Percentiles rank a stretch among this genome's conserved stretches.
These are phyloP conservation scores for Hordeum vulgare DNA, from an alignment of 176 grass and related monocot species.

Conservation along the genomic window DNA sequence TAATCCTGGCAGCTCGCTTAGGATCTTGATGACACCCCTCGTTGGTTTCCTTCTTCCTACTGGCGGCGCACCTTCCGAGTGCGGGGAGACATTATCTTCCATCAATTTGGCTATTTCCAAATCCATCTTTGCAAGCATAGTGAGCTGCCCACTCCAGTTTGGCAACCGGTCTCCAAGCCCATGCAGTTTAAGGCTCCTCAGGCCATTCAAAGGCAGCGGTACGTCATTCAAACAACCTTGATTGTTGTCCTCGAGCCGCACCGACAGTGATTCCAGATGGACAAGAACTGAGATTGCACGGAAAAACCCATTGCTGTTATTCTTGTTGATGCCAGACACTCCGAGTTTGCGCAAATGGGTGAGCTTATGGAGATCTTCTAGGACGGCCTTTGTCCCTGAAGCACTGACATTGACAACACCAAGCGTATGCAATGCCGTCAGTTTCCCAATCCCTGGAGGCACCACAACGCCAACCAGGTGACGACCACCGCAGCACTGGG, in stretches of 20 bases:
- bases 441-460: not conserved
- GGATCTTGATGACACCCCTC: not conserved
- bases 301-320: not conserved
- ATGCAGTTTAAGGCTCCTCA: not conserved
- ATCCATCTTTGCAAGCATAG: not conserved
- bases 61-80: not conserved
- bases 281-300: not conserved
- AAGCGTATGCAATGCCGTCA: not conserved
- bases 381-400: not conserved
- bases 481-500: not conserved
- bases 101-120: not conserved
- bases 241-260: not conserved
- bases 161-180: not conserved
- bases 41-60: not conserved
- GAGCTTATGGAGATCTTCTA: not conserved
- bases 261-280: not conserved
- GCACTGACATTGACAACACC: not conserved
- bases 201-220: not conserved
- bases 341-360: not conserved
- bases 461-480: not conserved
- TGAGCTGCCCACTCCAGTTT: not conserved
- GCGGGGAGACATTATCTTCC: not conserved
- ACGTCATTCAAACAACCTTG: not conserved
- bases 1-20: not conserved
- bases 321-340: not conserved